These are phyloP conservation scores for Cucurbita pepo DNA, from an alignment of 306 rosid species.

Conservation along the genomic window DNA sequence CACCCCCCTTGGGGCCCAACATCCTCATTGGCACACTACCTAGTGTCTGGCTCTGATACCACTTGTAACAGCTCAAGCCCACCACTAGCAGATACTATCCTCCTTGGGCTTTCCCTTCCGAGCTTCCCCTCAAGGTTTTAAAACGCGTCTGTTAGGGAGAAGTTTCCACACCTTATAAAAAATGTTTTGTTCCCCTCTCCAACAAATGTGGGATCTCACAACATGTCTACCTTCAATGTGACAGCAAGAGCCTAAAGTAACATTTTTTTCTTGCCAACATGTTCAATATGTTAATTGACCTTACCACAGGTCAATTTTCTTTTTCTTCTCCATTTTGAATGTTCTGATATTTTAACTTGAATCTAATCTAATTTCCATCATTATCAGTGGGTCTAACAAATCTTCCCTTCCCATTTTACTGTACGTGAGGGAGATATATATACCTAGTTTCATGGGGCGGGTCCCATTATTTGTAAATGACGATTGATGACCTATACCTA, in stretches of 20 bases:
- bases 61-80: too few species aligned
- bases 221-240: neutral
- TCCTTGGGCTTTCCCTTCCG: too few species aligned
- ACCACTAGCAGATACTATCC: too few species aligned
- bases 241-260: neutral
- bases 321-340: neutral
- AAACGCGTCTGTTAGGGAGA: too few species aligned
- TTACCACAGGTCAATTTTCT: neutral
- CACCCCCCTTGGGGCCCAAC: too few species aligned
- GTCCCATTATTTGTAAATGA: neutral
- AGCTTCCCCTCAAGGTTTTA: too few species aligned
- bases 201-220: too few species aligned
- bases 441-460: neutral
- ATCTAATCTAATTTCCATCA: neutral
- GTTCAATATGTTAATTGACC: neutral
- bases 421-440: neutral
- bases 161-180: too few species aligned
- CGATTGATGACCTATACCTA: neutral
- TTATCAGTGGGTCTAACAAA: neutral
- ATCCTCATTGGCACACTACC: too few species aligned
- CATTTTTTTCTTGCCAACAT: neutral
- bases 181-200: too few species aligned
- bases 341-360: neutral
- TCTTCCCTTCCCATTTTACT: neutral
- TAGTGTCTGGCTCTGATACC: too few species aligned